Evolutionary conservation across 345 rosid species (phyloP).

Genomic region (Cardamine occulta): DNA sequence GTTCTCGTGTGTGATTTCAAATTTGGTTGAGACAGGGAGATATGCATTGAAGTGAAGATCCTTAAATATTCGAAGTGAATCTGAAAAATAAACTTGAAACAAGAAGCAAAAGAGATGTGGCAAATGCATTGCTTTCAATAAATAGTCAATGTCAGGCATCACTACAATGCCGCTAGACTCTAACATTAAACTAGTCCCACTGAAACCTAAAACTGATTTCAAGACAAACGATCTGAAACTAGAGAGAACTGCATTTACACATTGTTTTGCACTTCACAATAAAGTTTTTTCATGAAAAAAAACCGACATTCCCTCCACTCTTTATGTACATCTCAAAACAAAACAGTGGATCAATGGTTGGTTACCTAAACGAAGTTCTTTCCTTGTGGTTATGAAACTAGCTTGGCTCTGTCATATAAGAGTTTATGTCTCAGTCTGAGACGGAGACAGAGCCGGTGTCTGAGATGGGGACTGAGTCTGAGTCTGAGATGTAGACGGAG

Average conservation of each 20-base stretch:
- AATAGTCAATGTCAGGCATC: slow-evolving; percentile 32
- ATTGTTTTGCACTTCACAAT: slow-evolving; percentile 35
- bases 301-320: slow-evolving; percentile 30
- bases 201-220: slow-evolving; percentile 19
- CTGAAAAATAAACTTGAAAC: background rate
- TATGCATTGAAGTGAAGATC: background rate
- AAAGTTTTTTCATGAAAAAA: background rate
- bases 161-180: slow-evolving; percentile 14
- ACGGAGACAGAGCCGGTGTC: background rate
- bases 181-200: background rate
- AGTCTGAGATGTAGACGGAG: background rate
- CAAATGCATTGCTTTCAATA: slow-evolving; percentile 19
- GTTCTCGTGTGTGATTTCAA: background rate
- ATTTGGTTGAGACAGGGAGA: background rate
- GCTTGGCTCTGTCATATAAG: background rate
- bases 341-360: slow-evolving; percentile 24
- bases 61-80: background rate
- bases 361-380: slow-evolving; percentile 3
- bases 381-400: background rate
- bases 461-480: background rate
- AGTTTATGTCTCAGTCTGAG: background rate
- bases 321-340: slow-evolving; percentile 40
- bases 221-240: slow-evolving; percentile 10
- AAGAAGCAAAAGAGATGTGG: slow-evolving; percentile 15
- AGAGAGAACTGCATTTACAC: slow-evolving; percentile 39